phyloP scores from a whole-genome alignment of 1,139 yeast genomes.

The Geotrichum armillariae region DNA sequence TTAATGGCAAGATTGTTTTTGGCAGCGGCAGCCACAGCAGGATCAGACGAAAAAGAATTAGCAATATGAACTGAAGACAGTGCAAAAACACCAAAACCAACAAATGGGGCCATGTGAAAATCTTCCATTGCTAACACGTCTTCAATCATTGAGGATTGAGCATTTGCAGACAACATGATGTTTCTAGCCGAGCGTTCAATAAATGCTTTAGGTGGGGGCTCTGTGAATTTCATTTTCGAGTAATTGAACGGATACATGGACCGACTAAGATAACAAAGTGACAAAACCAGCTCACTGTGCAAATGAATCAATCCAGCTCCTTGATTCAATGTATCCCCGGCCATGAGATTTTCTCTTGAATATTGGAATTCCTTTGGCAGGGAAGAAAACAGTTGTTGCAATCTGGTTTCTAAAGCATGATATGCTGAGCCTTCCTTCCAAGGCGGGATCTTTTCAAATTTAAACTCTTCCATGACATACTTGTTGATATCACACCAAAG shows the following conservation, averaged over 20 bases:
- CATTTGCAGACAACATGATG: slow-evolving; percentile 38
- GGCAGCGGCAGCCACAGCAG: slow-evolving; percentile 35
- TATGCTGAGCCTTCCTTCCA: slow-evolving; percentile 29
- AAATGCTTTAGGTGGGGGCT: slow-evolving; percentile 34
- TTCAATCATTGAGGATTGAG: slow-evolving; percentile 34
- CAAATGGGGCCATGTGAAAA: slow-evolving; percentile 40
- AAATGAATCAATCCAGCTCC: slow-evolving; percentile 33
- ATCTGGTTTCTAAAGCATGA: slow-evolving; percentile 17
- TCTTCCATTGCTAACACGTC: slow-evolving; percentile 38
- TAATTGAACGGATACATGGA: slow-evolving; percentile 29
- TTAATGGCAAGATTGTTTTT: slow-evolving; percentile 38
- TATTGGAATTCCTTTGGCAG: slow-evolving; percentile 31
- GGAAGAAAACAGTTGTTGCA: slow-evolving; percentile 21
- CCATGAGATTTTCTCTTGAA: slow-evolving; percentile 27
- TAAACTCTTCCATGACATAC: slow-evolving; percentile 29
- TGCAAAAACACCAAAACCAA: slow-evolving; percentile 40
- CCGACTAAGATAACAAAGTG: slow-evolving; percentile 31
- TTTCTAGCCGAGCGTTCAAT: slow-evolving; percentile 34
- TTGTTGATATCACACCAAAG: slow-evolving; percentile 39
- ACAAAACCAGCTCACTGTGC: slow-evolving; percentile 30
- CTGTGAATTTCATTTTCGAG: slow-evolving; percentile 20
- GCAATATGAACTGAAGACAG: slow-evolving; percentile 41
- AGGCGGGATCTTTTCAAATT: slow-evolving; percentile 27
- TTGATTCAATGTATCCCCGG: slow-evolving; percentile 27
- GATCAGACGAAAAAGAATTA: slow-evolving; percentile 37